Base-by-base conservation (phyloP, 2,329 filamentous ascomycete genomes). In the Daldinia eschscholtzii region DNA sequence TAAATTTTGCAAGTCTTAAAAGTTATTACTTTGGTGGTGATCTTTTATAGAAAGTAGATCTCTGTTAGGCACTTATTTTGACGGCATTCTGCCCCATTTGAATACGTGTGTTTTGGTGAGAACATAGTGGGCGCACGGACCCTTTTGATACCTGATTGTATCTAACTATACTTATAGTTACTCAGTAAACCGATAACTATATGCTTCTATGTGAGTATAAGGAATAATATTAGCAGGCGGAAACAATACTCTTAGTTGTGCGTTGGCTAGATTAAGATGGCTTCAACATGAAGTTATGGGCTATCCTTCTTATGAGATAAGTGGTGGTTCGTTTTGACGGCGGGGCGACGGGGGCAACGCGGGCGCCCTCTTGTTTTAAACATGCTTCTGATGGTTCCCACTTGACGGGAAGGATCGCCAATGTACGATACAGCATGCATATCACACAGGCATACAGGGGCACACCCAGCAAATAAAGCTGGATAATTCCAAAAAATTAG, bases 351-450 rank as follows among this genome's bases (percentile, higher is more conserved):
- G 46, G 46, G 46, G 46, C 15, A 26, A 15, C 3, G 46, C 64
- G 67, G 60, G n/a, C 57, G 28, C 33, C 30, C 48, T 65, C 50
- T 57, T 68, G 60, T 65, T 67, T 64, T 53, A 53, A 63, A 57
- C 52, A 18, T 44, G 26, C 39, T 60, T 42, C 56, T 55, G 30
- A 53, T 13, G 37, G 46, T 33, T 65, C 53, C 66, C 37, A 67
- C 46, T 48, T 53, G 64, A 65, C 61, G 68, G 64, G 65, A 70
- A 64, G 64, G 65, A 70, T 68, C 59, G 50, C 44, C 60, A 37
- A 56, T 56, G 52, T 52, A 52, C 46, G 46, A 52, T 52, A 52
- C 66, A 55, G 46, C 58, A 58, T 63, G 64, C 57, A 61, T 65
- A 58, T 53, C 48, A 59, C 58, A 57, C 58, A 57, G n/a, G 44